A percentile compares a stretch with the other conserved stretches of the same genome.
phyloP scores from a whole-genome alignment of 352 stramenopile species.

The Globisporangium middletonii region DNA sequence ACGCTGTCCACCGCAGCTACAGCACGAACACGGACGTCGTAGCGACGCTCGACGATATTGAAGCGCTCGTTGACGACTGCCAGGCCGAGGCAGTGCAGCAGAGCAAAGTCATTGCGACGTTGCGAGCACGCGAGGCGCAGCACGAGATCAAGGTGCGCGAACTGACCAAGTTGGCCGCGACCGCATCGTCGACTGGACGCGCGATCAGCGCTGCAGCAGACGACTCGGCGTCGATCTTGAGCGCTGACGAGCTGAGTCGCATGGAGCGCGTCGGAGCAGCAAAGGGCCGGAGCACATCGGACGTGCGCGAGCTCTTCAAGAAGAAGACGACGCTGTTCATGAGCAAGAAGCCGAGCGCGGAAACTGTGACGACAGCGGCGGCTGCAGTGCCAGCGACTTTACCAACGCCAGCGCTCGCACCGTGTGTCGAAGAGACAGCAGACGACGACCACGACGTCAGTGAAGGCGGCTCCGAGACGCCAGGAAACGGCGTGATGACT shows the following conservation, averaged over 20 bases:
- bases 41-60: constrained; percentile 23
- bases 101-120: constrained; percentile 25
- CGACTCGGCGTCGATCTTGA: constrained; percentile 8
- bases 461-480: not conserved
- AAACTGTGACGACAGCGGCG: not conserved
- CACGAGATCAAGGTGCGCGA: constrained; percentile 27
- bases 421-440: constrained; percentile 1
- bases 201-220: constrained; percentile 12
- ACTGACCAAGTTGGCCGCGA: constrained; percentile 16
- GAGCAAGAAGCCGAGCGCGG: constrained; percentile 11
- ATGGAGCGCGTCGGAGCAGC: constrained; percentile 13
- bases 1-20: constrained; percentile 1
- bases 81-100: constrained; percentile 44
- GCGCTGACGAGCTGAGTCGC: constrained; percentile 15
- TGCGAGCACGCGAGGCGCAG: constrained; percentile 24
- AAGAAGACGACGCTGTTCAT: constrained; percentile 27
- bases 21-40: constrained; percentile 18
- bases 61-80: constrained; percentile 51
- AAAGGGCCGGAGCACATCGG: constrained; percentile 31
- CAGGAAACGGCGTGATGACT: constrained; percentile 10
- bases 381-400: constrained; percentile 1
- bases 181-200: constrained; percentile 3
- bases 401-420: constrained; percentile 4
- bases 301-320: constrained; percentile 45
- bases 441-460: not conserved